These are phyloP conservation scores for Ilyonectria mors-panacis DNA, from an alignment of 2,329 filamentous ascomycete genomes.

Conservation along the genomic window DNA sequence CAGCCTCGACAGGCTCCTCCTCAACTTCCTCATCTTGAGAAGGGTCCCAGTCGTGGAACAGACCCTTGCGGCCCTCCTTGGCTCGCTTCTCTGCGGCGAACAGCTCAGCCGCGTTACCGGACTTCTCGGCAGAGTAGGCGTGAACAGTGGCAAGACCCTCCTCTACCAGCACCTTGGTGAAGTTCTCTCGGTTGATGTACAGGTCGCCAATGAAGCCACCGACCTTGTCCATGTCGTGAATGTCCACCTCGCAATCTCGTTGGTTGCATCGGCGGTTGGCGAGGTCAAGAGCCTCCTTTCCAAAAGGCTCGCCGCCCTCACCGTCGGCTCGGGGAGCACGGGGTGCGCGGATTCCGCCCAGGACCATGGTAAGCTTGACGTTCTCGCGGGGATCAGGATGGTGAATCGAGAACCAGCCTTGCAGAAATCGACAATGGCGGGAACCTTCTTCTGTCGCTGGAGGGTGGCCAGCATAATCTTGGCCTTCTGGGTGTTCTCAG, in stretches of 20 bases:
- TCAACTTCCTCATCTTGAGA: constrained; percentile 81
- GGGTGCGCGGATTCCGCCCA: constrained; percentile 92
- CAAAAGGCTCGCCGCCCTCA: constrained; percentile 90
- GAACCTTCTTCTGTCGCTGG: constrained; percentile 91
- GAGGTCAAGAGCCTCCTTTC: constrained; percentile 93
- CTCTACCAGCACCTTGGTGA: constrained; percentile 92
- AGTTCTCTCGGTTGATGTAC: constrained; percentile 95
- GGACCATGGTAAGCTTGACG: constrained; percentile 93
- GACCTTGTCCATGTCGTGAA: constrained; percentile 95
- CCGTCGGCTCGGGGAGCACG: constrained; percentile 83
- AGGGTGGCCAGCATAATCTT: constrained; percentile 93
- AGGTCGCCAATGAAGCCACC: constrained; percentile 97
- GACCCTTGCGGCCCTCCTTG: constrained; percentile 87
- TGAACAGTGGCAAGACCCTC: constrained; percentile 95
- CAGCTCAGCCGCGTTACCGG: constrained; percentile 89
- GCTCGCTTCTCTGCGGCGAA: constrained; percentile 89
- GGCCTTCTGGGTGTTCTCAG: constrained; percentile 92
- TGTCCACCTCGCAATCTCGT: constrained; percentile 95
- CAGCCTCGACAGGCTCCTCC: constrained; percentile 66
- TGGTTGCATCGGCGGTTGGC: constrained; percentile 91
- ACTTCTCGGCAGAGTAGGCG: constrained; percentile 95
- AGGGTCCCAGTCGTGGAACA: constrained; percentile 97
- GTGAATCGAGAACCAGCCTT: constrained; percentile 98
- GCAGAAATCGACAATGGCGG: constrained; percentile 95
- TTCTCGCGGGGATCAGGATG: constrained; percentile 90